Base-by-base conservation (phyloP, 2,329 filamentous ascomycete genomes). In the Nemania abortiva region DNA sequence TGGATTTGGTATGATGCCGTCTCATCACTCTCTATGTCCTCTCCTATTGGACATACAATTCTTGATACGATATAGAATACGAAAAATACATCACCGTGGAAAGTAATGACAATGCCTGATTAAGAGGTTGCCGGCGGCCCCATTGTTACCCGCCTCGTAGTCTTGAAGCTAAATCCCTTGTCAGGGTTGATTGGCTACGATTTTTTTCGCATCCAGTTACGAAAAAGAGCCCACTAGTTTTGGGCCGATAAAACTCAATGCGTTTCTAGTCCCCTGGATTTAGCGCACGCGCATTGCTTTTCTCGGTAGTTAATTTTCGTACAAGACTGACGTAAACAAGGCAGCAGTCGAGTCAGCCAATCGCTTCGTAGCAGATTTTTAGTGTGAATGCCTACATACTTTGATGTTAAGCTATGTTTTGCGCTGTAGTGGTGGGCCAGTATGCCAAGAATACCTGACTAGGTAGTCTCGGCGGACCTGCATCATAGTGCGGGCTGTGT, bases 191-290 rank as follows among this genome's bases (percentile, higher is more conserved):
- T 65, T 55, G 37, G 63, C 63, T 60, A 37, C 3, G 13, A 15
- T 47, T 49, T 60, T 55, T 65, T 65, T 65, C 55, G 49, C 49
- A 13, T 65, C 47, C 63, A 45, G 49, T 53, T 53, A 45, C 62
- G 54, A 65, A 59, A 58, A 34, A 22, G 10, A 2, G 13, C 11
- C 37, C 37, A 42, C 11, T 42, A 42, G 37, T 42, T 42, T 15
- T 3, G 13, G 37, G 13, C 37, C 37, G 37, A 34, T 42, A 6
- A 42, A 42, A 42, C 37, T 42, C 13, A 42, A 42, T 42, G 37
- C 37, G 37, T 42, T 42, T 42, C 13, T 11, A 15, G 37, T 42
- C n/a, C 37, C 37, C 37, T 42, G 37, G 11, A 5, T 42, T 42
- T 42, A 42, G 37, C 11, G 13, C 13, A 15, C 13, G 37, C 13